These are phyloP conservation scores for Plasmodium ovale DNA, from an alignment of 169 alveolate species.

Conservation along the genomic window DNA sequence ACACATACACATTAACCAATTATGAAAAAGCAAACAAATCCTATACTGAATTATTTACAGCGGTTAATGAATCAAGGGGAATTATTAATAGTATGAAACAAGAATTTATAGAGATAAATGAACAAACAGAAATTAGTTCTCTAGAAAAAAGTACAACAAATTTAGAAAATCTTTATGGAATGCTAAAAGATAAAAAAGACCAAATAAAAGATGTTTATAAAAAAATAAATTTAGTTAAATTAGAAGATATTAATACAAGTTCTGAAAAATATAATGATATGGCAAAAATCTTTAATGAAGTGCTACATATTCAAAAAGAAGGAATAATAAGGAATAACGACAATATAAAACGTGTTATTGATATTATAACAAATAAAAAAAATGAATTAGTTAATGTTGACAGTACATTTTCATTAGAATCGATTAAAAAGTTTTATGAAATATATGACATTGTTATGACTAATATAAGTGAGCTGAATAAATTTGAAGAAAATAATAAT, in stretches of 20 bases:
- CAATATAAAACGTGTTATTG: not conserved
- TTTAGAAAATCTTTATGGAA: too few species aligned
- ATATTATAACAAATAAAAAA: not conserved
- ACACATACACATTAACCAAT: not conserved
- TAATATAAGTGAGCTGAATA: not conserved
- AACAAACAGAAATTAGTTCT: too few species aligned
- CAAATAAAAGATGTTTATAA: not conserved
- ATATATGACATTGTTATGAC: not conserved
- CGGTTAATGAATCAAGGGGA: not conserved
- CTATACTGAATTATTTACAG: not conserved
- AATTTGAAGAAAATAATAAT: not conserved
- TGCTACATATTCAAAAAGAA: not conserved
- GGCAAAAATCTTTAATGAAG: not conserved
- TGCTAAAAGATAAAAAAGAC: too few species aligned
- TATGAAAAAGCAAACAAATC: not conserved
- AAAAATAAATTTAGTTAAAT: not conserved
- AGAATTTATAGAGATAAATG: too few species aligned
- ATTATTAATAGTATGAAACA: too few species aligned
- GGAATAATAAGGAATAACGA: not conserved
- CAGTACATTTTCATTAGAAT: slow-evolving; percentile 2
- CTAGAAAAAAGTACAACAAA: too few species aligned
- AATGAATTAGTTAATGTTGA: not conserved
- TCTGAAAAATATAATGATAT: not conserved
- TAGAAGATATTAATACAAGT: slow-evolving; percentile 6
- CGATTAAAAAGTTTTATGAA: not conserved